Evolutionary conservation across 352 stramenopile species (phyloP).

Genomic region (Plasmopara muralis): DNA sequence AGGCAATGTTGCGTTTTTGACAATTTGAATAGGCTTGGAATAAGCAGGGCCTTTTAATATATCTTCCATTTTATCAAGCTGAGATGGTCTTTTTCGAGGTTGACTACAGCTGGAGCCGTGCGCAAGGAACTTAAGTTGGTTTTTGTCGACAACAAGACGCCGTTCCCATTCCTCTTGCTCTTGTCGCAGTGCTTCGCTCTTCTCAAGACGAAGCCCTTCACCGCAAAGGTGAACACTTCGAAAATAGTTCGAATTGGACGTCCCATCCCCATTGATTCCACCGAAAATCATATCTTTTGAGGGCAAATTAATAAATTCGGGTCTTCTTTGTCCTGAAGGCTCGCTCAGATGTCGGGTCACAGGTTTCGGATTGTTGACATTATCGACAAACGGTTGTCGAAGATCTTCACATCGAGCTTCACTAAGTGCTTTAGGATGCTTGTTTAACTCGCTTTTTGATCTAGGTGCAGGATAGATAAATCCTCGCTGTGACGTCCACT

Average conservation of each 20-base stretch:
- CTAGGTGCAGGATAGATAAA: no score
- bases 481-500: no score
- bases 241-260: slow-evolving; percentile 24
- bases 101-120: no score
- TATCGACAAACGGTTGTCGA: slow-evolving; percentile 76
- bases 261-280: no score
- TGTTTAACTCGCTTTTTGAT: slow-evolving; percentile 50
- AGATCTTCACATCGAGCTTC: slow-evolving; percentile 80
- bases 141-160: slow-evolving; percentile 84
- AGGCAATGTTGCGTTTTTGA: slow-evolving; percentile 68
- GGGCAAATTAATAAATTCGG: no score
- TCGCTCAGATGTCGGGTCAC: slow-evolving; percentile 17
- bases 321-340: no score
- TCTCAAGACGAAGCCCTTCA: slow-evolving; percentile 65
- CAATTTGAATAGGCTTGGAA: slow-evolving; percentile 69
- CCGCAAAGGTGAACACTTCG: slow-evolving; percentile 81
- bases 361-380: slow-evolving; percentile 61
- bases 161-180: slow-evolving; percentile 67
- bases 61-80: no score
- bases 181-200: slow-evolving; percentile 56
- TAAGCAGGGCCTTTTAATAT: slow-evolving; percentile 15
- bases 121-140: slow-evolving; percentile 29
- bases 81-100: no score
- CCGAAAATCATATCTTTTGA: no score
- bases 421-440: slow-evolving; percentile 61